Conservation (phyloP, 2,329 filamentous ascomycete species). For the Sclerotinia subarctica region DNA sequence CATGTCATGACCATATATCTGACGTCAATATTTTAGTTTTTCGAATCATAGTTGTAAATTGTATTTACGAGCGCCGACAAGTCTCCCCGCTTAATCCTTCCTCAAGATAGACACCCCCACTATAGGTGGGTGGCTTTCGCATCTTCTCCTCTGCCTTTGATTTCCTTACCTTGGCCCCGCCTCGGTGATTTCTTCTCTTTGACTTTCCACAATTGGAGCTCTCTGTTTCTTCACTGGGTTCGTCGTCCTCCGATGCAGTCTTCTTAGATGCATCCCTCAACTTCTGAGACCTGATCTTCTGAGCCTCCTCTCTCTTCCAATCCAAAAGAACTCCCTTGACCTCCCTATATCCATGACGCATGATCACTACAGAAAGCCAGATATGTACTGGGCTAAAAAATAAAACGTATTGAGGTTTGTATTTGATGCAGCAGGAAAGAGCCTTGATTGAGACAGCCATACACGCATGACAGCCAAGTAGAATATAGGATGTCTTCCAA, state of each 20-base stretch:
- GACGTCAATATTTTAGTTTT: too few relatives aligned
- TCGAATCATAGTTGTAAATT: too few relatives aligned
- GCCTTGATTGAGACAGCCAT: neutral
- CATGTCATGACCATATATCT: too few relatives aligned
- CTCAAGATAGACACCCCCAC: too few relatives aligned
- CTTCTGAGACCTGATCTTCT: neutral
- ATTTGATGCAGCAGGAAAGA: neutral
- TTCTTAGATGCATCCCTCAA: neutral
- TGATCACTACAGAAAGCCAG: neutral
- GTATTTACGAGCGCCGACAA: too few relatives aligned
- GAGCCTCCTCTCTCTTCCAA: neutral
- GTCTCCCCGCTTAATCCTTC: too few relatives aligned
- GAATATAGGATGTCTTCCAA: accelerated
- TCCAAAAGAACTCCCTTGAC: neutral
- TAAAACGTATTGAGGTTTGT: neutral
- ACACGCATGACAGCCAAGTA: neutral
- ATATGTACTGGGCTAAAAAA: neutral
- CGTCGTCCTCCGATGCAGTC: neutral
- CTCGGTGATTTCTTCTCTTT: neutral
- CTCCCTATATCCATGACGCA: neutral
- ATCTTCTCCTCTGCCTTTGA: neutral
- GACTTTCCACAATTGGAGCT: neutral
- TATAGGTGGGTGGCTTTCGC: too few relatives aligned
- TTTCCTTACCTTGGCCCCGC: neutral
- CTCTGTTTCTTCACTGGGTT: too few relatives aligned